A percentile compares a stretch with the other conserved stretches of the same genome.
Conservation (phyloP, 2,329 filamentous ascomycete species). For the Fusarium secorum region DNA sequence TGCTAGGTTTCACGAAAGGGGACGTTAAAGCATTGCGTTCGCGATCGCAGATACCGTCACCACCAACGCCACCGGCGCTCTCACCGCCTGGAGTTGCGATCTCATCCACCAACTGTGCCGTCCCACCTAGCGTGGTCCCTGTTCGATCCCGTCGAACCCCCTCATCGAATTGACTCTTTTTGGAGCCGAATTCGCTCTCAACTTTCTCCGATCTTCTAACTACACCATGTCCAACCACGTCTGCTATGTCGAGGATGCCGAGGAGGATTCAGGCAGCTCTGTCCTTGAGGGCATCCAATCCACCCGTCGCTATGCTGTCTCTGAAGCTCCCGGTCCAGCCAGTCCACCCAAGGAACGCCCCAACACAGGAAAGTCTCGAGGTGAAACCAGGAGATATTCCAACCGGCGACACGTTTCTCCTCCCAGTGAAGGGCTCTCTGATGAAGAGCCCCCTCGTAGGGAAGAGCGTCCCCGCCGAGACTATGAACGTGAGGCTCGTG, state of each 20-base stretch:
- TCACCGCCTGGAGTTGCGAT: conserved; percentile 37
- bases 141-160: conserved; percentile 36
- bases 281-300: conserved; percentile 51
- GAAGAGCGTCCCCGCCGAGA: conserved; percentile 40
- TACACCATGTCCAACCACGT: conserved; percentile 55
- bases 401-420: conserved; percentile 50
- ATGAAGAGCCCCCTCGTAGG: conserved; percentile 54
- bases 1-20: conserved; percentile 32
- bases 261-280: conserved; percentile 59
- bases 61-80: conserved; percentile 19
- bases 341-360: conserved; percentile 58
- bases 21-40: conserved; percentile 39
- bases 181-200: conserved; percentile 33
- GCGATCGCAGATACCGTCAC: conserved; percentile 25
- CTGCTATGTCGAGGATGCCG: conserved; percentile 60
- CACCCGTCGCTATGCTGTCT: conserved; percentile 57
- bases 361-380: conserved; percentile 60
- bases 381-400: conserved; percentile 46
- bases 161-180: conserved; percentile 33
- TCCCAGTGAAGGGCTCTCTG: conserved; percentile 46
- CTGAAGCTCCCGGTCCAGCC: conserved; percentile 51
- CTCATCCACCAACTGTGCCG: conserved; percentile 32
- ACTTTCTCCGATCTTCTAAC: conserved; percentile 26
- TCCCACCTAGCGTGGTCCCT: conserved; percentile 45
- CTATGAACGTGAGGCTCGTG: conserved; percentile 38